phyloP scores from a whole-genome alignment of 2,329 filamentous ascomycete genomes.

The Trichoderma harzianum region DNA sequence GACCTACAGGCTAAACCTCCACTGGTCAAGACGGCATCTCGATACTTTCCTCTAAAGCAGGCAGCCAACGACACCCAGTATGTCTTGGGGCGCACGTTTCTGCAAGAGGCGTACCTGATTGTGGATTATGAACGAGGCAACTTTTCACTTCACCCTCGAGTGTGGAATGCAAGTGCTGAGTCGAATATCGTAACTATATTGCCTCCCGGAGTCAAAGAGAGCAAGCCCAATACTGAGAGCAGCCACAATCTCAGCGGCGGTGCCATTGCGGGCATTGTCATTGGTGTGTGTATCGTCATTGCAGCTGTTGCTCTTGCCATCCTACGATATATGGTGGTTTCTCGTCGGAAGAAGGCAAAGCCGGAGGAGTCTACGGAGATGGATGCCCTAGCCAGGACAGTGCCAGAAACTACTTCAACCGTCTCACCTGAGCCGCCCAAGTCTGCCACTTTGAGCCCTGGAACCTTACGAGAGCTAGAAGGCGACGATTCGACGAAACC shows the following conservation, averaged over 20 bases:
- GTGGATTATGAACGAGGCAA: slow-evolving; percentile 22
- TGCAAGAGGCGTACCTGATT: slow-evolving; percentile 21
- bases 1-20: slow-evolving; percentile 19
- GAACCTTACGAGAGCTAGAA: slow-evolving; percentile 3
- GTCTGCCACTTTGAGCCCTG: neutral
- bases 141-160: slow-evolving; percentile 17
- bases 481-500: neutral
- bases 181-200: slow-evolving; percentile 16
- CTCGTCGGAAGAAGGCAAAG: slow-evolving; percentile 7
- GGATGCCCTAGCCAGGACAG: neutral
- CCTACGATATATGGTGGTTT: slow-evolving; percentile 3
- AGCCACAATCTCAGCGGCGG: neutral
- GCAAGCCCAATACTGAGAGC: neutral
- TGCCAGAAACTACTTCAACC: neutral
- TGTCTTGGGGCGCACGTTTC: slow-evolving; percentile 19
- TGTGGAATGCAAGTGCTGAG: slow-evolving; percentile 18
- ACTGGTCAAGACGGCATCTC: slow-evolving; percentile 9
- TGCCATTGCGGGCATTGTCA: slow-evolving; percentile 14
- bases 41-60: slow-evolving; percentile 21
- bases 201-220: slow-evolving; percentile 1
- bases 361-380: neutral
- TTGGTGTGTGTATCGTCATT: slow-evolving; percentile 11
- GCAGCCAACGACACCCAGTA: slow-evolving; percentile 22
- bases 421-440: neutral
- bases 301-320: neutral